Base-by-base conservation (phyloP, 192 early-diverging fungal genomes). In the Jimgerdemannia lactiflua region DNA sequence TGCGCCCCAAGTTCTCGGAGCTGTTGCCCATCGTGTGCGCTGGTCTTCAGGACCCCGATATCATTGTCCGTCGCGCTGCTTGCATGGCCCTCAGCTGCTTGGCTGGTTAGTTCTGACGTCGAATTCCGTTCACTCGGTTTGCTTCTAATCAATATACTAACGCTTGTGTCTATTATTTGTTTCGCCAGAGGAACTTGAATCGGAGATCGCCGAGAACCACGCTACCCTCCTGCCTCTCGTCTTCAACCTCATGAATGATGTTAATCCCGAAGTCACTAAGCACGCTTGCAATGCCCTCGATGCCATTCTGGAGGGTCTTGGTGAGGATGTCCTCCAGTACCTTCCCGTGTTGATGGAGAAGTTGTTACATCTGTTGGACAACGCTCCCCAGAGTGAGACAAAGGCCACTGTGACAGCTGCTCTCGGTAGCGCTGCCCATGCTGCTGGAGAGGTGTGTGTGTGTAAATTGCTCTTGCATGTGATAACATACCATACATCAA, bases 401-500 rank as follows among this genome's bases (percentile, higher is more conserved):
- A 92, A 92, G 77, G 91, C 90, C 11, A 89, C 92, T 43, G 94
- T 94, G 39, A 87, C 92, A 39, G 93, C 92, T 20, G 95, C 95
- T 20, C 92, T 97, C 70, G 96, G 96, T 17, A 95, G 93, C 71
- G 94, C 94, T 17, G 96, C 96, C n/a, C 92, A 95, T 83, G 91
- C 95, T 43, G 89, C 95, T 18, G 91, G 91, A 42, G 79, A 85
- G 65, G 84, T 81, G 72, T 83, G 84, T 80, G 69, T 78, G 64
- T 20, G 19, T 20, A 19, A 73, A 41, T 71, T 39, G 4, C n/a
- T n/a, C 54, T n/a, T 42, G 19, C 19, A 19, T 70, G 54, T 71
- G 39, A 70, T 67, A 29, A 29, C 20, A 70, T 67, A 3, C 3
- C 4, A 67, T 71, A 4, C 3, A 4, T 71, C 39, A 19, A 49